Percentiles rank a stretch among this genome's conserved stretches.
phyloP scores from a whole-genome alignment of 2,329 filamentous ascomycete species.

The Ophiosphaerella narmari region DNA sequence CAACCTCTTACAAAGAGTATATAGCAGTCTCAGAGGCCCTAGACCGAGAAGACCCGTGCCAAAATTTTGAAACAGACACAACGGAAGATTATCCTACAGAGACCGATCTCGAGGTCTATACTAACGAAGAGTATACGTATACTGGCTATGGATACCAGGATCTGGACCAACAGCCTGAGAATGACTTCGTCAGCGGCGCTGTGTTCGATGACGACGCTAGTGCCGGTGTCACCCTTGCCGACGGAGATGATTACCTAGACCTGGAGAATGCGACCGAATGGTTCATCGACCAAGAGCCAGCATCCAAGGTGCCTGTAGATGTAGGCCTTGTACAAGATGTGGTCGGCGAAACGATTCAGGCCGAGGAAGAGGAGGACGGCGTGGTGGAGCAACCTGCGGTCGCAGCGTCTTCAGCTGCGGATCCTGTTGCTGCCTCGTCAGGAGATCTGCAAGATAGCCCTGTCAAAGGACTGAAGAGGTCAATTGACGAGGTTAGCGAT shows the following conservation, averaged over 20 bases:
- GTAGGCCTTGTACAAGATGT: constrained; percentile 14
- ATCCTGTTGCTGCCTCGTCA: constrained; percentile 30
- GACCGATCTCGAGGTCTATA: constrained; percentile 19
- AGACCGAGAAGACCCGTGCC: constrained; percentile 15
- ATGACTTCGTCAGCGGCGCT: constrained; percentile 15
- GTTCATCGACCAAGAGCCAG: constrained; percentile 17
- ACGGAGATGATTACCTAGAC: constrained; percentile 23
- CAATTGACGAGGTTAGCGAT: constrained; percentile 39
- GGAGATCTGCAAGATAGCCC: constrained; percentile 26
- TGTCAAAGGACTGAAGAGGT: constrained; percentile 40
- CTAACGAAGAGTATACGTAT: constrained; percentile 30
- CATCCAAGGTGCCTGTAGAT: constrained; percentile 11
- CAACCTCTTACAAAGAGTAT: constrained; percentile 23
- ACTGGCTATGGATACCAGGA: constrained; percentile 24
- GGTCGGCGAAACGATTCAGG: constrained; percentile 8
- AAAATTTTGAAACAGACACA: constrained; percentile 18
- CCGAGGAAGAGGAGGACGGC: constrained; percentile 29
- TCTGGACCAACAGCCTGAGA: constrained; percentile 17
- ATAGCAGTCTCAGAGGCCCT: constrained; percentile 4
- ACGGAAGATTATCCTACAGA: constrained; percentile 17
- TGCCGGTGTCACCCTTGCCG: constrained; percentile 12
- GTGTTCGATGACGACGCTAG: constrained; percentile 9
- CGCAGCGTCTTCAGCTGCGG: constrained; percentile 34
- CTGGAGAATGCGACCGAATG: constrained; percentile 24
- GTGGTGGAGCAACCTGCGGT: constrained; percentile 26